Conservation (phyloP, 768 basidiomycete species). For the Leucosporidium scottii region DNA sequence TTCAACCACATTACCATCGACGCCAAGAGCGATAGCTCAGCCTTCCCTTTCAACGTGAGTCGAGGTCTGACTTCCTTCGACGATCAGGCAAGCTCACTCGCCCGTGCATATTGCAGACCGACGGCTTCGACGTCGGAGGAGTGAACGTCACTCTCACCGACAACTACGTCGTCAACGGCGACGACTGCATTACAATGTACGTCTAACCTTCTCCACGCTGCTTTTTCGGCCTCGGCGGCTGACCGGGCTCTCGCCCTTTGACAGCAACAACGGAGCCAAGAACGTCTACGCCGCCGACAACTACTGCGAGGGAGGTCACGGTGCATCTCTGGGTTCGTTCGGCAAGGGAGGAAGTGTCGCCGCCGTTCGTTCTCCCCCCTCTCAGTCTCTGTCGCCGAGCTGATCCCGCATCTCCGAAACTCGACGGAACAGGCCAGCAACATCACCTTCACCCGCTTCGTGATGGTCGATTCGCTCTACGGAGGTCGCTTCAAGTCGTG, state of each 20-base stretch:
- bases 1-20: not conserved
- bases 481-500: not conserved
- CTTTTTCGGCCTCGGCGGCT: no score
- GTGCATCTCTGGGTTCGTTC: not conserved
- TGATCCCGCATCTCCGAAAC: no score
- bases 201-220: no score
- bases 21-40: constrained; percentile 1
- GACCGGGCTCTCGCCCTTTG: no score
- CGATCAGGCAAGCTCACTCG: not conserved
- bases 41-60: not conserved
- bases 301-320: constrained; percentile 1
- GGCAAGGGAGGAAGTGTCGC: not conserved
- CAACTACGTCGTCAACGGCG: not conserved
- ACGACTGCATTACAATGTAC: not conserved
- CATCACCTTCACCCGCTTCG: not conserved
- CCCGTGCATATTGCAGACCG: not conserved
- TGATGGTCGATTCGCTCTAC: not conserved
- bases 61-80: no score
- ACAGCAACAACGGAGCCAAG: not conserved
- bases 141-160: constrained; percentile 11
- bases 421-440: no score
- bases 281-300: not conserved
- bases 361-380: no score
- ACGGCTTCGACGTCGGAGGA: constrained; percentile 14
- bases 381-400: no score